Evolutionary conservation across 345 rosid species (phyloP).

Genomic region (Eucalyptus albens): DNA sequence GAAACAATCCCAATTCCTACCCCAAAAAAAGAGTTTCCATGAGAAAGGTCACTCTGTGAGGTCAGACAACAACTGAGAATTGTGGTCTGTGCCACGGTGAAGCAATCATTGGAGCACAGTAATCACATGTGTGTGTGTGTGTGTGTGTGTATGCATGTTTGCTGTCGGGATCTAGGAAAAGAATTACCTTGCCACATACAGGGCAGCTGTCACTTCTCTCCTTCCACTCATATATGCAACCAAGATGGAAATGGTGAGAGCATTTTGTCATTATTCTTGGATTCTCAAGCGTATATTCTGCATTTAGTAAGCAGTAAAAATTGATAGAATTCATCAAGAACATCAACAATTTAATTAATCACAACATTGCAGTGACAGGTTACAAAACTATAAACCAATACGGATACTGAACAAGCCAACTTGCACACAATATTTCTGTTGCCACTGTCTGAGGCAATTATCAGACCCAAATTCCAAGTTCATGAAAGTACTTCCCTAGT

Average conservation of each 20-base stretch:
- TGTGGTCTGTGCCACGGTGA: background rate
- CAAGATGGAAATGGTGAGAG: slow-evolving; percentile 92
- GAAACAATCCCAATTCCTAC: background rate
- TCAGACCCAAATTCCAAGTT: background rate
- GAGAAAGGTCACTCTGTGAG: background rate
- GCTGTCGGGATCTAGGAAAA: background rate
- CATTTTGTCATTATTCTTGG: slow-evolving; percentile 90
- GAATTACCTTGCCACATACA: slow-evolving; percentile 88
- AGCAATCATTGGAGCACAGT: background rate
- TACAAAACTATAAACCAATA: background rate
- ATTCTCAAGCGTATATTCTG: slow-evolving; percentile 92
- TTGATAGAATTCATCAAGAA: background rate
- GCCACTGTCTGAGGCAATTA: background rate
- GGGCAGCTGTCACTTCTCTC: slow-evolving; percentile 99
- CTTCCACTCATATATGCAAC: slow-evolving; percentile 99
- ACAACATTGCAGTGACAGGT: background rate
- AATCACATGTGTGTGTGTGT: background rate
- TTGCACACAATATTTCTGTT: background rate
- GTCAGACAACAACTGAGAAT: background rate
- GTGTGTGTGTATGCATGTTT: background rate
- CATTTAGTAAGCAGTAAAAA: background rate
- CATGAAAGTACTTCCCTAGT: background rate
- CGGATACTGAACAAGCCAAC: background rate
- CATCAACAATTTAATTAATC: background rate
- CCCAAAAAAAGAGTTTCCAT: background rate